Base-by-base conservation (phyloP, 257 asterid species). In the Capsicum pubescens region DNA sequence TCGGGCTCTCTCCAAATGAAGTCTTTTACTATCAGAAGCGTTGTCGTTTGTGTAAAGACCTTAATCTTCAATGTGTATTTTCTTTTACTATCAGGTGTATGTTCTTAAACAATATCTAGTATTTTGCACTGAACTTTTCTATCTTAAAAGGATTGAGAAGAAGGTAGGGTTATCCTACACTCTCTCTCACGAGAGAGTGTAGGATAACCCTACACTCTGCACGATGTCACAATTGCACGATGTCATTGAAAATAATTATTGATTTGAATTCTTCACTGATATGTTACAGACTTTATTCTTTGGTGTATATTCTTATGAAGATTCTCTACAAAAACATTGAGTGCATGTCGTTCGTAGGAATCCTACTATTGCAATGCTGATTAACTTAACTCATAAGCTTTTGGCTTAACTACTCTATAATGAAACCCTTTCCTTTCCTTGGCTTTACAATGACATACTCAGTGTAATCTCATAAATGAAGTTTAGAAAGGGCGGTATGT, bases 1-100 rank as follows among this genome's bases (percentile, higher is more conserved):
- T 92, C 84, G 89, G 91, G 91, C 92, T 89, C 90, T 89, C 92
- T 94, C 93, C 95, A 90, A 92, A 94, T 90, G 98, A 92, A 89
- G 95, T 91, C 93, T 94, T 93, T 90, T 70, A 91, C 90, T 91
- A 90, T 88, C 90, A 82, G 85, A 92, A 92, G 91, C 89, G 91
- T 89, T 89, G 83, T 59, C 78, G 84, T 90, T 91, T 92, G 90
- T 90, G 89, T 86, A 88, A 91, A 93, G 95, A 86, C 88, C 85
- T 80, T 89, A 85, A 87, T 91, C 90, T 88, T 87, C 87, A 92
- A 89, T 84, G 59, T 95, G 97, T 93, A 93, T 26, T 84, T 87
- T 71, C 83, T 83, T 89, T 83, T 56, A n/a, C n/a, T n/a, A n/a
- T n/a, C 79, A 80, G 85, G 86, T 32, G 88, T 89, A 87, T 87